These are phyloP conservation scores for Rhododendron griersonianum DNA, from an alignment of 148 eudicot genomes.

Conservation along the genomic window DNA sequence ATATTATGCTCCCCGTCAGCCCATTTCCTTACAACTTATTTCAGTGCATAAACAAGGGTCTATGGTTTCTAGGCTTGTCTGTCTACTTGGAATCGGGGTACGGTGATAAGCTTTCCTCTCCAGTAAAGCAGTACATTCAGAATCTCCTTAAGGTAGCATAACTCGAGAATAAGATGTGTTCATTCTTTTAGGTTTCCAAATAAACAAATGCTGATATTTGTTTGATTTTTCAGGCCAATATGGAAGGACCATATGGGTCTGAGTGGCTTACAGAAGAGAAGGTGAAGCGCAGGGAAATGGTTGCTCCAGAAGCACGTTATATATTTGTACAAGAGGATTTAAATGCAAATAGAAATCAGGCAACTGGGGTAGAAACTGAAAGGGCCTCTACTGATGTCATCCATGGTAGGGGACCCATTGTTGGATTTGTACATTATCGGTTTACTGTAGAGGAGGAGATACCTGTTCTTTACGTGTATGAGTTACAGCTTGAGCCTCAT, in stretches of 20 bases:
- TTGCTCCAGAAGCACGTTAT: constrained; percentile 77
- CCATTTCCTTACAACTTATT: neutral
- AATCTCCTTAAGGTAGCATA: constrained; percentile 63
- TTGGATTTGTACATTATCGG: constrained; percentile 86
- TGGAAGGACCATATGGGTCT: constrained; percentile 75
- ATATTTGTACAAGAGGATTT: constrained; percentile 53
- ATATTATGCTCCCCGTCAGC: neutral
- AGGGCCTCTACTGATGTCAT: constrained; percentile 15
- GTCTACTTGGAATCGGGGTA: constrained; percentile 55
- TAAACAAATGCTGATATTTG: neutral
- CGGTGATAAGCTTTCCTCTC: constrained; percentile 59
- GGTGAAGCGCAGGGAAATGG: constrained; percentile 78
- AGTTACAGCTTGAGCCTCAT: constrained; percentile 74
- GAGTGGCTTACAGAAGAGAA: constrained; percentile 87
- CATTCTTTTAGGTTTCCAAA: neutral
- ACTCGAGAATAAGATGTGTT: neutral
- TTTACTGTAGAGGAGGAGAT: constrained; percentile 80
- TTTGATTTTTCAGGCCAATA: constrained; percentile 49
- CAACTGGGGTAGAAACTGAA: constrained; percentile 7
- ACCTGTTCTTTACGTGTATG: constrained; percentile 91
- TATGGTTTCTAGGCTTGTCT: constrained; percentile 41
- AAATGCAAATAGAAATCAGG: constrained; percentile 14
- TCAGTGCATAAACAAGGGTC: neutral
- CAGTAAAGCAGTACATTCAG: constrained; percentile 56
- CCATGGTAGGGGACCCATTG: constrained; percentile 37